phyloP scores from a whole-genome alignment of 108 stramenopile species.

The Cyclotella choctawhatcheeana region DNA sequence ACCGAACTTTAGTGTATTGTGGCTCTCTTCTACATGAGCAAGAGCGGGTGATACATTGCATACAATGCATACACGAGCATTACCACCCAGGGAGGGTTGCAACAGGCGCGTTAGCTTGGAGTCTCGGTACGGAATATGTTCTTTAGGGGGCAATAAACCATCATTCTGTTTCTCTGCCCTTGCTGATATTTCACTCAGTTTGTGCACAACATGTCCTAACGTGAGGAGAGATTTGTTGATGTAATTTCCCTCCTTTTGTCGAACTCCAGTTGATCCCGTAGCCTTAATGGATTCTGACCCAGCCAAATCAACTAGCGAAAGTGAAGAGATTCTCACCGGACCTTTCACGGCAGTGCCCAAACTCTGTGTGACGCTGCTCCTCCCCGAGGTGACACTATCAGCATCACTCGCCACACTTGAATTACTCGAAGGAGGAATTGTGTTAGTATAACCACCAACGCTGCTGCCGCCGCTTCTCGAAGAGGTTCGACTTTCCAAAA shows the following conservation, averaged over 20 bases:
- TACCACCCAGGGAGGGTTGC: conserved; percentile 90
- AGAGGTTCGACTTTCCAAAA: conserved; percentile 77
- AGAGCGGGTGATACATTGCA: conserved; percentile 80
- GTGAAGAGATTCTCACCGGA: conserved; percentile 65
- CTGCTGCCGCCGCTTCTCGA: conserved; percentile 1
- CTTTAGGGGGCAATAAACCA: conserved; percentile 15
- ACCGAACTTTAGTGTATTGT: conserved; percentile 94
- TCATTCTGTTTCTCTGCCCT: conserved; percentile 28
- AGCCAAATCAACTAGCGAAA: conserved; percentile 85
- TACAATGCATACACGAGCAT: conserved; percentile 87
- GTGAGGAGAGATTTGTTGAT: conserved; percentile 97
- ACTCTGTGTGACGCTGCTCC: conserved; percentile 72
- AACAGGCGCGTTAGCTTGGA: conserved; percentile 94
- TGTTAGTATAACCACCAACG: neutral
- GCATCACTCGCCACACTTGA: conserved; percentile 32
- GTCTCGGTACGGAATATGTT: conserved; percentile 85
- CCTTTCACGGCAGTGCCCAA: conserved; percentile 31
- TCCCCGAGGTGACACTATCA: conserved; percentile 27
- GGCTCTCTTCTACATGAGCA: conserved; percentile 85
- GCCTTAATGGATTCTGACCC: conserved; percentile 84
- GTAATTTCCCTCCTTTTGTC: conserved; percentile 96
- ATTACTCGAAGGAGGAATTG: conserved; percentile 34
- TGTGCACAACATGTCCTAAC: conserved; percentile 90
- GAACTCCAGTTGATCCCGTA: conserved; percentile 78
- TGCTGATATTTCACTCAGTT: conserved; percentile 62